phyloP scores from a whole-genome alignment of 306 rosid species.

The Prosopis cineraria region DNA sequence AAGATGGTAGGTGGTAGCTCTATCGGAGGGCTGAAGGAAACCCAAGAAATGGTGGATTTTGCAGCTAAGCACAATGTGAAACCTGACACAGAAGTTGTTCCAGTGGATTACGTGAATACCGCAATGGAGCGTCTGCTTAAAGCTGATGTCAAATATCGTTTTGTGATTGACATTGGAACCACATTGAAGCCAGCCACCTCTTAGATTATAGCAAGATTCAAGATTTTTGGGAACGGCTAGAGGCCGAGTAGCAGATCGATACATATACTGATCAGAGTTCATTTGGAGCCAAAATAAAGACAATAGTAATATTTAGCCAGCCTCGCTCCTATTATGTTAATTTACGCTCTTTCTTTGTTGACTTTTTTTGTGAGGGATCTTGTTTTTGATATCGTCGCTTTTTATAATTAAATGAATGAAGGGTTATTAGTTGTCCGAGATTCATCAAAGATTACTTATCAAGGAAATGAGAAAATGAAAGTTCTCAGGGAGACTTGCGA shows the following conservation, averaged over 20 bases:
- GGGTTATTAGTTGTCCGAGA: no score
- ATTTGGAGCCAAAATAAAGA: no score
- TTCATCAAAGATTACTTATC: no score
- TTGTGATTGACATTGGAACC: constrained; percentile 55
- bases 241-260: background rate
- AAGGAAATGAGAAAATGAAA: no score
- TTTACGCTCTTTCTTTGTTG: no score
- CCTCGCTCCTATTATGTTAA: no score
- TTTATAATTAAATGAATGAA: no score
- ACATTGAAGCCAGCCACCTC: constrained; percentile 34
- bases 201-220: background rate
- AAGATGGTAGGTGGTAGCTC: constrained; percentile 42
- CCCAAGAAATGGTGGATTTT: constrained; percentile 60
- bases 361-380: no score
- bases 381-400: no score
- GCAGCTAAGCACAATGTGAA: constrained; percentile 53
- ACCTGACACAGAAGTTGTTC: constrained; percentile 51
- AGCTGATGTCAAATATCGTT: constrained; percentile 59
- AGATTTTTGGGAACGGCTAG: background rate
- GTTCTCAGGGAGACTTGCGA: no score
- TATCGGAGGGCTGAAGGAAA: constrained; percentile 55
- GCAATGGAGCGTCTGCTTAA: constrained; percentile 54
- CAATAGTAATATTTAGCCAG: no score
- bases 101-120: constrained; percentile 51
- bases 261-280: no score